Base-by-base conservation (phyloP, 208 protist genomes). In the Naegleria lovaniensis region DNA sequence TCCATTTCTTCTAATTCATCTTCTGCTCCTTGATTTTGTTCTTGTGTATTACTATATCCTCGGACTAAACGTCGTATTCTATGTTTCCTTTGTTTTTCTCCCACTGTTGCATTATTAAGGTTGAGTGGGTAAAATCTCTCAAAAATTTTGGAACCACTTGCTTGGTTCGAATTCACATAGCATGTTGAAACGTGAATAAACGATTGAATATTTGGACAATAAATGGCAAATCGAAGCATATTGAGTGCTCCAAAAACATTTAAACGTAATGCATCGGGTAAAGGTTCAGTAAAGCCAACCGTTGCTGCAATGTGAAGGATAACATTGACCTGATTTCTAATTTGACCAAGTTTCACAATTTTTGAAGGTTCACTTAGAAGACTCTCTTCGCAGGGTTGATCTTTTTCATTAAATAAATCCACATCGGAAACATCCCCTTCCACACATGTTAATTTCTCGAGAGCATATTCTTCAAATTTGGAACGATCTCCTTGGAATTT, bases 121-220 rank as follows among this genome's bases (percentile, higher is more conserved):
- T 67, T 29, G 1, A 79, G 29, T 36, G 16, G 67, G n/a, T 79
- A 79, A 36, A 79, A 79, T 79, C 29, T 79, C 29, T 79, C 67
- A 33, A 36, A 79, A 79, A 79, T 79, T 79, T 79, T 79, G 5
- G 29, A 36, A 36, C 67, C 67, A 79, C 83, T 94, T 94, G 36
- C 79, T 92, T 79, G 67, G 91, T 96, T 91, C 5, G 51, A 97
- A 92, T 97, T 97, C 15, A 97, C 96, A 94, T 97, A 97, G 93
- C 95, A 96, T 19, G 96, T 97, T 36, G 95, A 97, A 33, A 96
- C 93, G 90, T 97, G 96, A 76, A 96, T 94, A 94, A 97, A 96
- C 9, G 95, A 90, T 92, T 96, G 93, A 11, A 97, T 91, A 48
- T 33, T 91, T 58, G 22, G 22, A 29, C 39, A 41, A 22, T 95